Conservation (phyloP, 768 basidiomycete genomes). For the Neoboletus magnificus region DNA sequence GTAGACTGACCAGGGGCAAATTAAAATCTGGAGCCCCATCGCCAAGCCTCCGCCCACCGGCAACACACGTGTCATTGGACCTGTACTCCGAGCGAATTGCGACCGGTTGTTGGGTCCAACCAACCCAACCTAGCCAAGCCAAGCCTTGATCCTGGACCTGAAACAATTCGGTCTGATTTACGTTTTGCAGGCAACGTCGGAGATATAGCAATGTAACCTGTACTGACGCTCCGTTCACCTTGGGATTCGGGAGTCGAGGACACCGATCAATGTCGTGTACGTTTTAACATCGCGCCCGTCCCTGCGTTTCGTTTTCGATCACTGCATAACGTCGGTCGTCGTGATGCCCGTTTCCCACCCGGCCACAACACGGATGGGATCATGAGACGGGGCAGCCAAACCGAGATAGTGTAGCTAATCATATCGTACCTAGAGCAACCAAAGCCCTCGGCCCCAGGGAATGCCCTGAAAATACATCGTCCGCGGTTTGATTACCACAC, state of each 20-base stretch:
- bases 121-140: not conserved
- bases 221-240: not conserved
- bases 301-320: not conserved
- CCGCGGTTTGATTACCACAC: constrained; percentile 24
- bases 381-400: not conserved
- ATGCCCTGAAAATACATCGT: constrained; percentile 1
- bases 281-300: not conserved
- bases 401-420: constrained; percentile 7
- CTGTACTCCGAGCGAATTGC: not conserved
- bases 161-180: constrained; percentile 18
- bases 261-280: not conserved
- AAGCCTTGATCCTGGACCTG: not conserved
- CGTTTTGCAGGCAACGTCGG: constrained; percentile 9
- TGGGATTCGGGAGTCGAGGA: not conserved
- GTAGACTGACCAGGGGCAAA: not conserved
- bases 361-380: not conserved
- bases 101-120: not conserved
- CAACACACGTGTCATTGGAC: not conserved
- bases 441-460: constrained; percentile 31
- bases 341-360: constrained; percentile 9
- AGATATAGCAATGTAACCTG: not conserved
- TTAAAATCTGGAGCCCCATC: not conserved
- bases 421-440: constrained; percentile 6
- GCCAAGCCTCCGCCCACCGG: constrained; percentile 5
- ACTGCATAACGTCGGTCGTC: not conserved